These are phyloP conservation scores for Ceratocystis papillata DNA, from an alignment of 2,329 filamentous ascomycete genomes.

Conservation along the genomic window DNA sequence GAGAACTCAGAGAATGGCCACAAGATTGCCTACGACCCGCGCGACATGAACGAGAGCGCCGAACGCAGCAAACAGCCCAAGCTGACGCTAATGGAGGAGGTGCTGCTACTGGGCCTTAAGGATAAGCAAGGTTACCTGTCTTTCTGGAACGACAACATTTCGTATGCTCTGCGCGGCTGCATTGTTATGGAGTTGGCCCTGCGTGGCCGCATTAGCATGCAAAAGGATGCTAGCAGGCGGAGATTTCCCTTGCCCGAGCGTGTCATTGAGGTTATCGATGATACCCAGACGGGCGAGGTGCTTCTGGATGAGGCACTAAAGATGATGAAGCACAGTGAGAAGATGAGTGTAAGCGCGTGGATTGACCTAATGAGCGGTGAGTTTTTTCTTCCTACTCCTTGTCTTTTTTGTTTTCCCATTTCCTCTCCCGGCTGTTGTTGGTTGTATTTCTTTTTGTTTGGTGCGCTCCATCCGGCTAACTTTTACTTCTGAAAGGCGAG, in stretches of 20 bases:
- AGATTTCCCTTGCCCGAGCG: constrained; percentile 88
- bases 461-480: background rate
- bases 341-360: constrained; percentile 99
- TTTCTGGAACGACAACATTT: constrained; percentile 99
- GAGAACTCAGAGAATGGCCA: constrained; percentile 89
- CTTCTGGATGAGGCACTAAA: constrained; percentile 94
- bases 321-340: constrained; percentile 99
- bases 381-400: constrained; percentile 27
- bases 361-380: constrained; percentile 97
- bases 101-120: constrained; percentile 87
- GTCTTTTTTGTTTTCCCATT: background rate
- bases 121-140: constrained; percentile 98
- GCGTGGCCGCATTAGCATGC: constrained; percentile 93
- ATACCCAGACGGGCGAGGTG: constrained; percentile 91
- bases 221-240: constrained; percentile 85
- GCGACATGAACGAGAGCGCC: constrained; percentile 92
- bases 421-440: background rate
- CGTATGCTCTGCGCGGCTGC: constrained; percentile 90
- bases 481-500: constrained; percentile 54
- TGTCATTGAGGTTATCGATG: constrained; percentile 92
- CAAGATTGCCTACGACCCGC: constrained; percentile 95
- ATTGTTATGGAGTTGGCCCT: constrained; percentile 98
- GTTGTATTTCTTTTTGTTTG: background rate
- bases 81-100: constrained; percentile 96
- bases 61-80: constrained; percentile 97